phyloP scores from a whole-genome alignment of 2,329 filamentous ascomycete species.

The Xylaria sp. region DNA sequence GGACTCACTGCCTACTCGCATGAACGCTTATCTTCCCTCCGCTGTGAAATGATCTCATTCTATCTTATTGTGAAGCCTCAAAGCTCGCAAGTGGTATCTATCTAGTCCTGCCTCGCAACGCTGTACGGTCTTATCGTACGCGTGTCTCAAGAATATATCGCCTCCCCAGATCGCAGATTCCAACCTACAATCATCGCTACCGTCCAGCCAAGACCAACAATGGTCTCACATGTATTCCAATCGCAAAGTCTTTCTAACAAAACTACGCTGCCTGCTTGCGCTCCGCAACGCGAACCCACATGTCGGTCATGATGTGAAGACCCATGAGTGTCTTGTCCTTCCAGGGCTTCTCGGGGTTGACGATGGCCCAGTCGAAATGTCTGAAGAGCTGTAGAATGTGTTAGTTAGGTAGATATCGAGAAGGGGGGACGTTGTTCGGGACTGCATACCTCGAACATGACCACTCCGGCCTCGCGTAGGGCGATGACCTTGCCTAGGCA shows the following conservation, averaged over 20 bases:
- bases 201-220: not conserved
- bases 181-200: too few relatives aligned
- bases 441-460: constrained; percentile 17
- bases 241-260: too few relatives aligned
- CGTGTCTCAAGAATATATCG: too few relatives aligned
- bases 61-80: too few relatives aligned
- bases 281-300: constrained; percentile 18
- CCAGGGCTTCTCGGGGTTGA: constrained; percentile 19
- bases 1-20: too few relatives aligned
- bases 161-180: too few relatives aligned
- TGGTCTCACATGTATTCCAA: too few relatives aligned
- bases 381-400: constrained; percentile 8
- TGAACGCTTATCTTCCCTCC: too few relatives aligned
- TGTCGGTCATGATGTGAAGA: constrained; percentile 10
- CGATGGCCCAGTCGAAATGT: constrained; percentile 18
- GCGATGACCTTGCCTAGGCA: constrained; percentile 18
- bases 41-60: too few relatives aligned
- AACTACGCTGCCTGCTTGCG: not conserved
- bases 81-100: too few relatives aligned
- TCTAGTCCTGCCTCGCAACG: too few relatives aligned
- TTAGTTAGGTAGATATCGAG: not conserved
- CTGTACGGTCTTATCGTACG: too few relatives aligned
- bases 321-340: constrained; percentile 9
- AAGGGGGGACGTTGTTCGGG: not conserved
- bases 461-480: constrained; percentile 8